Conservation (phyloP, 768 basidiomycete genomes). For the Pisolithus orientalis region DNA sequence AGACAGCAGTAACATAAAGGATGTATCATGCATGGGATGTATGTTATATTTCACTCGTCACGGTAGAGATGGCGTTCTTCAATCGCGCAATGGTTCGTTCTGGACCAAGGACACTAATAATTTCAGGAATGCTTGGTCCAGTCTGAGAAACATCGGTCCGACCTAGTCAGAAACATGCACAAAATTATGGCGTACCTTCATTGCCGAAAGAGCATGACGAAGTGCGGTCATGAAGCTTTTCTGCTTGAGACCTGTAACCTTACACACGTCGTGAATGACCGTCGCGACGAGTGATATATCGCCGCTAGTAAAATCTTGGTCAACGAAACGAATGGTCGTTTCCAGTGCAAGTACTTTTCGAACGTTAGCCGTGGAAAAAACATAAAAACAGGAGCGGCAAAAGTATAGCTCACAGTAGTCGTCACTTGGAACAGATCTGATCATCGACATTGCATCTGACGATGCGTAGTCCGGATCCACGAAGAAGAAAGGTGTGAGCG, state of each 20-base stretch:
- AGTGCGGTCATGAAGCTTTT: slow-evolving; percentile 67
- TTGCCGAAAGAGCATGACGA: slow-evolving; percentile 73
- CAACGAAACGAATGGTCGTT: slow-evolving; percentile 2
- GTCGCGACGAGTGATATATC: slow-evolving; percentile 22
- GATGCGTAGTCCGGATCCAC: slow-evolving; percentile 54
- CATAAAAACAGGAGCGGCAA: not conserved
- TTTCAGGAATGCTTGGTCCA: slow-evolving; percentile 38
- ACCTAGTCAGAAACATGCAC: too few relatives aligned
- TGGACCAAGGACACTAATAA: slow-evolving; percentile 32
- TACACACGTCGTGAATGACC: slow-evolving; percentile 40
- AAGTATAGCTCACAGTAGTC: slow-evolving; percentile 38
- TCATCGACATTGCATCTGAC: slow-evolving; percentile 51
- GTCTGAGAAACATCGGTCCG: slow-evolving; percentile 16
- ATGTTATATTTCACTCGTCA: not conserved
- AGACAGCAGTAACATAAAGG: not conserved
- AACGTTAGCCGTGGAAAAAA: not conserved
- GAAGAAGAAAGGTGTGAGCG: slow-evolving; percentile 74
- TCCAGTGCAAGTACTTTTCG: slow-evolving; percentile 8
- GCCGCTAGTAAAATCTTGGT: not conserved
- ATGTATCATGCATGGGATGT: not conserved
- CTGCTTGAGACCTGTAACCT: slow-evolving; percentile 32
- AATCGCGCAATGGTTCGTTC: slow-evolving; percentile 20
- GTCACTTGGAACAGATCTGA: slow-evolving; percentile 32
- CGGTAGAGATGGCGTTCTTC: slow-evolving; percentile 2
- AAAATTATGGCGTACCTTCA: slow-evolving; percentile 51